Conservation (phyloP, 305 asterid genomes). For the Andrographis paniculata region DNA sequence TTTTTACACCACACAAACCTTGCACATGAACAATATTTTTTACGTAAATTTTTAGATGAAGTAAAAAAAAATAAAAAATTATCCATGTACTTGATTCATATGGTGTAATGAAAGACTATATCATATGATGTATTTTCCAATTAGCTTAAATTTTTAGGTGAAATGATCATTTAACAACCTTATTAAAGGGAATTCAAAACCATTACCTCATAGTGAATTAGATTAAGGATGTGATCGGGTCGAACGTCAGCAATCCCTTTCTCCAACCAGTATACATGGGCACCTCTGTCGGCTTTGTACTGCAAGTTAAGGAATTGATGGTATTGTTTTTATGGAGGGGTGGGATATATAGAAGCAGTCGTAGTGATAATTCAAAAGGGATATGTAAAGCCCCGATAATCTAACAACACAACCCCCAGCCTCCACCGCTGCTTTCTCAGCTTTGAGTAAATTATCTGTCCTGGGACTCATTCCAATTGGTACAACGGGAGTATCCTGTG, state of each 20-base stretch:
- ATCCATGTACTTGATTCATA: too few species aligned
- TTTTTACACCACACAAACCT: too few species aligned
- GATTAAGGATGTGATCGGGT: slow-evolving; percentile 87
- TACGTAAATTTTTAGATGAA: too few species aligned
- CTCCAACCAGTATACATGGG: slow-evolving; percentile 76
- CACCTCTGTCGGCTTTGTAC: slow-evolving; percentile 86
- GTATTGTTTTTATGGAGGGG: background rate
- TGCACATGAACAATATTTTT: too few species aligned
- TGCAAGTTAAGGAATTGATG: slow-evolving; percentile 42
- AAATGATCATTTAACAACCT: too few species aligned
- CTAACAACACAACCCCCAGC: slow-evolving; percentile 80
- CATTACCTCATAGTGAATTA: slow-evolving; percentile 74
- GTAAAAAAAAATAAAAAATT: too few species aligned
- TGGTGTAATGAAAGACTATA: slow-evolving; percentile 5
- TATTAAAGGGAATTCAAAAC: background rate
- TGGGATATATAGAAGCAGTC: slow-evolving; percentile 2
- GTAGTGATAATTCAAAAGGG: slow-evolving; percentile 37
- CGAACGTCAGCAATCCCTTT: slow-evolving; percentile 66
- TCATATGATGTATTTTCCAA: too few species aligned
- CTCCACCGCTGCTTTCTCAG: slow-evolving; percentile 76
- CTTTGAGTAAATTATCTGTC: slow-evolving; percentile 69
- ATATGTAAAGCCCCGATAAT: slow-evolving; percentile 97
- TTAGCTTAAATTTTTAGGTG: too few species aligned
- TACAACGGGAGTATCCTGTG: slow-evolving; percentile 73
- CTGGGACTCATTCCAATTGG: slow-evolving; percentile 90